Conservation (phyloP, 1,139 yeast species). For the Candida freyschussii region DNA sequence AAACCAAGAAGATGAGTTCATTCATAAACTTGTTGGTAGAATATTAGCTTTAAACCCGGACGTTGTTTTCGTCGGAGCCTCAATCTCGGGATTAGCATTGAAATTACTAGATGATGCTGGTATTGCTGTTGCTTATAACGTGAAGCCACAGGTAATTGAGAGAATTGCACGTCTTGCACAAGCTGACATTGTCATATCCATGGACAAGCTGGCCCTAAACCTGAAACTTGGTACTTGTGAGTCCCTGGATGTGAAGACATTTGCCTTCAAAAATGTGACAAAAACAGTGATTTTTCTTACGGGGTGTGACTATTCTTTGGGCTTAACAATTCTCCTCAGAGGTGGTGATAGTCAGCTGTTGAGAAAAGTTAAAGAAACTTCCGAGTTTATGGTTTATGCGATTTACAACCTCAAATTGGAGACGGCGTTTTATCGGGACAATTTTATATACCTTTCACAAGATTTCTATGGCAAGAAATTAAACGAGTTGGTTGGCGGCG, state of each 20-base stretch:
- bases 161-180: slow-evolving; percentile 75
- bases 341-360: slow-evolving; percentile 64
- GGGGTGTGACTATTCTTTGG: slow-evolving; percentile 71
- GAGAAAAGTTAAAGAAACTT: slow-evolving; percentile 67
- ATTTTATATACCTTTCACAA: slow-evolving; percentile 49
- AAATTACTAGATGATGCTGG: slow-evolving; percentile 67
- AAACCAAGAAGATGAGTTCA: slow-evolving; percentile 84
- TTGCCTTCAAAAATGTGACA: slow-evolving; percentile 45
- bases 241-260: slow-evolving; percentile 66
- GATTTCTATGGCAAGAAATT: slow-evolving; percentile 26
- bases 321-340: slow-evolving; percentile 77
- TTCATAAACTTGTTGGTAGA: slow-evolving; percentile 76
- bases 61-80: slow-evolving; percentile 72
- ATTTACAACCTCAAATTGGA: slow-evolving; percentile 77
- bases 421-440: slow-evolving; percentile 74
- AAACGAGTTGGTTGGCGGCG: slow-evolving; percentile 4
- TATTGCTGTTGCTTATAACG: slow-evolving; percentile 71
- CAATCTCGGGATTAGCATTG: slow-evolving; percentile 81
- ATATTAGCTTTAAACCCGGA: slow-evolving; percentile 75
- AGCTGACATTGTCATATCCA: slow-evolving; percentile 72
- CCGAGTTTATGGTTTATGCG: slow-evolving; percentile 76
- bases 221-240: slow-evolving; percentile 72
- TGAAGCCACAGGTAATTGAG: slow-evolving; percentile 79
- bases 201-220: slow-evolving; percentile 55
- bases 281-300: slow-evolving; percentile 74